Percentiles rank a stretch among this genome's conserved stretches.
These are phyloP conservation scores for Terfezia claveryi DNA, from an alignment of 495 filamentous ascomycete species.

Conservation along the genomic window DNA sequence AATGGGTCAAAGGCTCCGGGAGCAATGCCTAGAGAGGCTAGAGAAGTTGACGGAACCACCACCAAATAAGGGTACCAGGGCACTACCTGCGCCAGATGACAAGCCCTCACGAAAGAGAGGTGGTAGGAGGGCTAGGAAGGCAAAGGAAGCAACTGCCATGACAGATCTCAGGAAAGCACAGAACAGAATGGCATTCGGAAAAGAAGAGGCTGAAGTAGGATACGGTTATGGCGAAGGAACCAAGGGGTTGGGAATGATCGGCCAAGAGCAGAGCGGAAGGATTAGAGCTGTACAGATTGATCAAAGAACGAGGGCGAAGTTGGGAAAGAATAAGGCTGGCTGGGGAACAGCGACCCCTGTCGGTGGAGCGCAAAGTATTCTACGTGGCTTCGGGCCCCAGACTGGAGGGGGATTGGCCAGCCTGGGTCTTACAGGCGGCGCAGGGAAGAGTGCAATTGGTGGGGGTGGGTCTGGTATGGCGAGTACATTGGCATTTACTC, in stretches of 20 bases:
- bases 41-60: constrained; percentile 90
- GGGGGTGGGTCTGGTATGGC: constrained; percentile 47
- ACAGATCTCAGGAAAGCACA: constrained; percentile 91
- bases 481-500: constrained; percentile 77
- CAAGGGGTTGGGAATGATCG: constrained; percentile 84
- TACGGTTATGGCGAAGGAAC: constrained; percentile 76
- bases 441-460: constrained; percentile 1
- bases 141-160: constrained; percentile 93
- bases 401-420: constrained; percentile 35
- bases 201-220: constrained; percentile 85
- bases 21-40: constrained; percentile 65
- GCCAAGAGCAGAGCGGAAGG: constrained; percentile 63
- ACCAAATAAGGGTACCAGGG: constrained; percentile 67
- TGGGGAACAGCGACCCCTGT: constrained; percentile 62
- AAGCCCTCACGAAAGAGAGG: constrained; percentile 87
- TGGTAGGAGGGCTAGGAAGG: constrained; percentile 74
- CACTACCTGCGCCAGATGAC: constrained; percentile 83
- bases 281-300: constrained; percentile 79
- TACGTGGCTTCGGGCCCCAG: constrained; percentile 48
- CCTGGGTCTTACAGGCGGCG: constrained; percentile 46
- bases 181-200: constrained; percentile 88
- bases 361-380: constrained; percentile 46
- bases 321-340: constrained; percentile 87
- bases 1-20: constrained; percentile 60
- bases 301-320: constrained; percentile 72